Percentiles rank a stretch among this genome's conserved stretches.
Evolutionary conservation across 176 grass and related monocot genomes (phyloP).

Genomic region (Tillandsia leiboldiana): DNA sequence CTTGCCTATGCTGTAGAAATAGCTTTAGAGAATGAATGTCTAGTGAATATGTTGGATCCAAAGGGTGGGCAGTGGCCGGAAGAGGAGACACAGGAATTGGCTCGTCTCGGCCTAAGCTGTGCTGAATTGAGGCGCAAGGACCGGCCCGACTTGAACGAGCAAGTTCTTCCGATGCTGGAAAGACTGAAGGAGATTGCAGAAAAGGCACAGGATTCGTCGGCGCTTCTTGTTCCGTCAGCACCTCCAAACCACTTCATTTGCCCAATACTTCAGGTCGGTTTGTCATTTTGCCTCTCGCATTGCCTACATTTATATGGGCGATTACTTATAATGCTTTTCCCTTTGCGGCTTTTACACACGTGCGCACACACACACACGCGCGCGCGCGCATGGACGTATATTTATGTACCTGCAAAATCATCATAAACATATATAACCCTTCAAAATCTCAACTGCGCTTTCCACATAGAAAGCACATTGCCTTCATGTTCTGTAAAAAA

Average conservation of each 20-base stretch:
- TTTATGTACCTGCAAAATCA: too few relatives aligned
- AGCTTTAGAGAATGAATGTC: slow-evolving; percentile 32
- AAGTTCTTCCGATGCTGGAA: slow-evolving; percentile 44
- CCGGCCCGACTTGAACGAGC: slow-evolving; percentile 39
- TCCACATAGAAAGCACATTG: too few relatives aligned
- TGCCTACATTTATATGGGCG: neutral
- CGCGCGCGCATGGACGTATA: too few relatives aligned
- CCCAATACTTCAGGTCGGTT: slow-evolving; percentile 67
- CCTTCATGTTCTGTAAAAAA: too few relatives aligned
- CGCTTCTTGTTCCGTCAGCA: slow-evolving; percentile 9
- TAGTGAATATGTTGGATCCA: slow-evolving; percentile 44
- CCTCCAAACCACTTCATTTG: slow-evolving; percentile 68
- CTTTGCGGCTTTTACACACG: too few relatives aligned
- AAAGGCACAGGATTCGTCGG: slow-evolving; percentile 10
- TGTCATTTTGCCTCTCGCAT: neutral
- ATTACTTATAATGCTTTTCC: too few relatives aligned
- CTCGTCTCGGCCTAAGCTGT: slow-evolving; percentile 46
- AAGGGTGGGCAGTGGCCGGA: slow-evolving; percentile 60
- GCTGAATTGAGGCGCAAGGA: slow-evolving; percentile 62
- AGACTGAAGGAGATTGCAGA: slow-evolving; percentile 39
- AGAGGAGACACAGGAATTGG: slow-evolving; percentile 39
- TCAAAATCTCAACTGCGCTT: neutral
- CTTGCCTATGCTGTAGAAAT: slow-evolving; percentile 48
- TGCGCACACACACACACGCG: too few relatives aligned
- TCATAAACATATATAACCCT: too few relatives aligned